Base-by-base conservation (phyloP, 163 green algal genomes). In the Scenedesmus sp. region DNA sequence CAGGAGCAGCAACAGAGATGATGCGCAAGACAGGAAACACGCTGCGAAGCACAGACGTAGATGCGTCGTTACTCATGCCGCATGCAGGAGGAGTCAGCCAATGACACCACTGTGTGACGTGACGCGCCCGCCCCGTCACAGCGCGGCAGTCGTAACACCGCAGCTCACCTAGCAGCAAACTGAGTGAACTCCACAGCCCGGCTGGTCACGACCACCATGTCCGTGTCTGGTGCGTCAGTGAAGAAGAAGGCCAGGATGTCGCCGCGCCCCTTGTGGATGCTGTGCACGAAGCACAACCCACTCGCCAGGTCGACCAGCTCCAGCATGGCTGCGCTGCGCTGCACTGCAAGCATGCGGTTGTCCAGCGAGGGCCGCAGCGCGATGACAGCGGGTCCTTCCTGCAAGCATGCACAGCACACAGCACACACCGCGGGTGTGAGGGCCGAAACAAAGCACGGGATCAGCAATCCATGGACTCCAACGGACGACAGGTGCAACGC, bases 211-310 rank as follows among this genome's bases (percentile, higher is more conserved):
- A 96, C 40, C 51, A 96, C 94, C 73, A 96, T 76, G 35, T 96
- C 92, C 0, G 91, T 84, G 3, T 92, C 87, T 3, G 88, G 93
- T 13, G 83, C 72, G 30, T 92, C 83, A 13, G 90, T 95, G 91
- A 96, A 96, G 87, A 96, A 96, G 81, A 95, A 94, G 59, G 68
- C 46, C 40, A 96, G 87, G 30, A 96, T 87, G 22, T 92, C 90
- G 70, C 76, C 59, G 2, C 85, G 73, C 2, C 91, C 92, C 30
- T 87, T 81, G 83, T 92, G 89, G 0, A 70, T 87, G 89, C 83
- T 90, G 89, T 90, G 72, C 37, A 90, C 89, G 30, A 83, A 92
- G 83, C 89, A 92, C 37, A 73, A 37, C 30, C 89, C 89, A 26
- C 44, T 90, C 24, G 83, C 73, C 2, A 92, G 72, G 83, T 92